Conservation (phyloP, 192 early-diverging fungal genomes). For the Backusella westeae region DNA sequence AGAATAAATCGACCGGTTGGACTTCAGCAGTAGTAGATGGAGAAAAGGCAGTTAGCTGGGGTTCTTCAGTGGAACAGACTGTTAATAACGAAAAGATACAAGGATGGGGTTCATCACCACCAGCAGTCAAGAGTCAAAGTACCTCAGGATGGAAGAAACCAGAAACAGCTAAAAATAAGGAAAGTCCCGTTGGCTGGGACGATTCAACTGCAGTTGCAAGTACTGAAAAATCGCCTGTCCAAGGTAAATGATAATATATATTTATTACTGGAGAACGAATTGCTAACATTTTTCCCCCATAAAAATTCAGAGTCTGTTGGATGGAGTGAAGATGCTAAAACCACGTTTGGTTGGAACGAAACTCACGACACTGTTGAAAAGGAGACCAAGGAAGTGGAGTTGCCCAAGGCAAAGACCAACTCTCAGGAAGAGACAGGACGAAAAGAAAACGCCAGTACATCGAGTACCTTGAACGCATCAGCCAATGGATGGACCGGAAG, state of each 20-base stretch:
- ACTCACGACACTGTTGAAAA: background rate
- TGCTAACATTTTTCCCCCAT: background rate
- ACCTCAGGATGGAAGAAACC: background rate
- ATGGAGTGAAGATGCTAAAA: background rate
- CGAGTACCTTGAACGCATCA: background rate
- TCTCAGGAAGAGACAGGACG: background rate
- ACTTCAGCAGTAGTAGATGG: background rate
- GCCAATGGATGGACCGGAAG: background rate
- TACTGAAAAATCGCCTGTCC: background rate
- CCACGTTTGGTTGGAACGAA: background rate
- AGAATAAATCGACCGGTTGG: background rate
- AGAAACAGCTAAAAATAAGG: background rate
- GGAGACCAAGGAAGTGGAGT: background rate
- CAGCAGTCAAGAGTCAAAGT: background rate
- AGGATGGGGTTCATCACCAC: background rate
- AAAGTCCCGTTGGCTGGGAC: background rate
- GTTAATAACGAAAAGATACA: background rate
- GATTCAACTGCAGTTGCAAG: background rate
- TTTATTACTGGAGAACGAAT: background rate
- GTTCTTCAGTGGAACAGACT: background rate
- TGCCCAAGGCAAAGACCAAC: background rate
- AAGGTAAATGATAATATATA: background rate
- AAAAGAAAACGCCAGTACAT: background rate
- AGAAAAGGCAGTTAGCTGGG: background rate
- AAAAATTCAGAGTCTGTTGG: background rate